Percentiles rank a stretch among this genome's conserved stretches.
Conservation (phyloP, 108 stramenopile genomes). For the Parietichytrium sp. region DNA sequence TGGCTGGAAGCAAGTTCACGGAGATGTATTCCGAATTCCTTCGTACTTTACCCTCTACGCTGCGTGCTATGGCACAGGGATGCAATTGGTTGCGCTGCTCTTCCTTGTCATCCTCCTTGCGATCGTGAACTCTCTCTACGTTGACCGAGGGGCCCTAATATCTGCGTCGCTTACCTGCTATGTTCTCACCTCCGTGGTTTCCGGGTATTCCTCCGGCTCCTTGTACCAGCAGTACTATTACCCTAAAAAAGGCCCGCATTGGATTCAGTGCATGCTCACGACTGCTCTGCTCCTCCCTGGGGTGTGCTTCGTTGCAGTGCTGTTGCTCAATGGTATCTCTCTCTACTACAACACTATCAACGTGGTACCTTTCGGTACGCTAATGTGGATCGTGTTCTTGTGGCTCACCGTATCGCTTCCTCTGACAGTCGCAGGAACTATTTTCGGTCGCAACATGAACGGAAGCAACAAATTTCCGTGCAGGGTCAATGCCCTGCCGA, state of each 20-base stretch:
- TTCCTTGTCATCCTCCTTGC: conserved; percentile 89
- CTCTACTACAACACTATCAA: conserved; percentile 82
- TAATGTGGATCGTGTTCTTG: conserved; percentile 83
- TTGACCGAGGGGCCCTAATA: conserved; percentile 89
- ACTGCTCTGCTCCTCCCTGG: conserved; percentile 83
- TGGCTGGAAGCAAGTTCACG: conserved; percentile 98
- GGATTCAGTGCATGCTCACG: conserved; percentile 71
- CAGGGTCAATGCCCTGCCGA: conserved; percentile 92
- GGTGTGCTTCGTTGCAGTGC: conserved; percentile 65
- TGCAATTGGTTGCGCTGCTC: conserved; percentile 87
- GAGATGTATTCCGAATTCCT: conserved; percentile 93
- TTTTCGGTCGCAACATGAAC: conserved; percentile 82
- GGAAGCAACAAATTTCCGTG: conserved; percentile 75
- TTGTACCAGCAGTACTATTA: conserved; percentile 85
- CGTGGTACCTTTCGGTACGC: conserved; percentile 80
- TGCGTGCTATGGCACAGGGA: conserved; percentile 87
- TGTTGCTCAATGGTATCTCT: conserved; percentile 75
- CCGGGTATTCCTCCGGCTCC: conserved; percentile 80
- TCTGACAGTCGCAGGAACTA: conserved; percentile 83
- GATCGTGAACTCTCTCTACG: conserved; percentile 86
- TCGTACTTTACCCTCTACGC: conserved; percentile 76
- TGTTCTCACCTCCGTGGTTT: conserved; percentile 78
- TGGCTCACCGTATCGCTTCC: conserved; percentile 92
- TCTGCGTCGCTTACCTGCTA: conserved; percentile 82
- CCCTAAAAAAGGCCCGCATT: conserved; percentile 36